Base-by-base conservation (phyloP, 2,329 filamentous ascomycete genomes). In the Colletotrichum australisinense region DNA sequence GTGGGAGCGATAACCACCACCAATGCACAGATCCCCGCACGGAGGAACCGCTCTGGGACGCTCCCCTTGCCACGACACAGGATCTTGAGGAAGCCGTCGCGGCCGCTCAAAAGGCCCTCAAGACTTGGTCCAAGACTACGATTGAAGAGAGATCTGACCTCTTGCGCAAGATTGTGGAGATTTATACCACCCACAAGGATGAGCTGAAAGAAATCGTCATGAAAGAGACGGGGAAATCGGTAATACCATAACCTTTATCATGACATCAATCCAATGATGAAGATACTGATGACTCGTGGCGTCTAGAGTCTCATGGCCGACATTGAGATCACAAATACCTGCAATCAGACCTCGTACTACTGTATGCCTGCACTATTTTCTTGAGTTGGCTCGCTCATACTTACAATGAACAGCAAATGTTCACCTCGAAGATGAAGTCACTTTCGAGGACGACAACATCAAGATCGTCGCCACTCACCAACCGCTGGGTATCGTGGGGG, bases 181-280 rank as follows among this genome's bases (percentile, higher is more conserved):
- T 81, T 12, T 77, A 88, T 24, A 77, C 81, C 46, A 78, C 80
- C 5, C 81, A 88, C 57, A 78, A 81, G 6, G 80, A 84, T 0
- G 83, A 86, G 63, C 80, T 90, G 60, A 79, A 82, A 16, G 81
- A 83, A 49, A 80, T 89, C 11, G 78, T 89, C 52, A 83, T 82
- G 76, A 82, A 80, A 66, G 88, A 89, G 78, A 86, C 86, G 28
- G 88, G 88, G n/a, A 89, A 89, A 78, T 88, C 88, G 6, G 81
- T 85, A 75, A 56, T 7, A 30, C 12, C 16, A 11, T 5, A n/a
- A 4, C 30, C 3, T 2, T 11, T 24, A 9, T 2, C 22, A 4
- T 7, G 3, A 49, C 4, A 22, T 49, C 42, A 11, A 2, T 9
- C 24, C 5, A 5, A 5, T 35, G 11, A 0, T 4, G 2, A 14